phyloP scores from a whole-genome alignment of 1,139 yeast species.

The Saccharomyces hybrid region DNA sequence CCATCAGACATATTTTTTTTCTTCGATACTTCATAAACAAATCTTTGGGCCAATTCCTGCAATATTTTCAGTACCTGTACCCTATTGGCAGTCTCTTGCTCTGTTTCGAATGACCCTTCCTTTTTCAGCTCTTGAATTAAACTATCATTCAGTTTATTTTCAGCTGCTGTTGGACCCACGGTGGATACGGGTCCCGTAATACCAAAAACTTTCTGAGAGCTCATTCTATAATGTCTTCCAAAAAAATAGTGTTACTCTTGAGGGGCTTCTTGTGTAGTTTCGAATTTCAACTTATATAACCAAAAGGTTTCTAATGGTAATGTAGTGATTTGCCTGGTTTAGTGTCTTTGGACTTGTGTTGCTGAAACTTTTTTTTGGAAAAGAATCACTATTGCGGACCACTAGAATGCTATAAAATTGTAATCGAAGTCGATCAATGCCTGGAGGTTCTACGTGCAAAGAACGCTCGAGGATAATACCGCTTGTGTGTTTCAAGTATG shows the following conservation, averaged over 20 bases:
- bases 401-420: too few species aligned
- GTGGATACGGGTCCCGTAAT: slow-evolving; percentile 86
- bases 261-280: too few species aligned
- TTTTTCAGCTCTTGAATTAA: slow-evolving; percentile 70
- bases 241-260: background rate
- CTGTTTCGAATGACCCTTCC: slow-evolving; percentile 88
- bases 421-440: too few species aligned
- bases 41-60: slow-evolving; percentile 68
- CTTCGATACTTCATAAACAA: slow-evolving; percentile 73
- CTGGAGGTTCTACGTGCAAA: background rate
- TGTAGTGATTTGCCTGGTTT: background rate
- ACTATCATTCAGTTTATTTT: slow-evolving; percentile 63
- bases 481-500: background rate
- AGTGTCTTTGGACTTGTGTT: background rate
- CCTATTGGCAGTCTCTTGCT: slow-evolving; percentile 69
- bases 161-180: slow-evolving; percentile 78
- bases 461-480: background rate
- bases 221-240: slow-evolving; percentile 14
- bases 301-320: too few species aligned
- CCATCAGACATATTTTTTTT: slow-evolving; percentile 92
- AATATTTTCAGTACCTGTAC: slow-evolving; percentile 64
- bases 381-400: background rate
- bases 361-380: background rate
- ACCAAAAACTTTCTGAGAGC: slow-evolving; percentile 46
- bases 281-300: too few species aligned